Conservation (phyloP, 208 protist species). For the Giardia duodenalis region DNA sequence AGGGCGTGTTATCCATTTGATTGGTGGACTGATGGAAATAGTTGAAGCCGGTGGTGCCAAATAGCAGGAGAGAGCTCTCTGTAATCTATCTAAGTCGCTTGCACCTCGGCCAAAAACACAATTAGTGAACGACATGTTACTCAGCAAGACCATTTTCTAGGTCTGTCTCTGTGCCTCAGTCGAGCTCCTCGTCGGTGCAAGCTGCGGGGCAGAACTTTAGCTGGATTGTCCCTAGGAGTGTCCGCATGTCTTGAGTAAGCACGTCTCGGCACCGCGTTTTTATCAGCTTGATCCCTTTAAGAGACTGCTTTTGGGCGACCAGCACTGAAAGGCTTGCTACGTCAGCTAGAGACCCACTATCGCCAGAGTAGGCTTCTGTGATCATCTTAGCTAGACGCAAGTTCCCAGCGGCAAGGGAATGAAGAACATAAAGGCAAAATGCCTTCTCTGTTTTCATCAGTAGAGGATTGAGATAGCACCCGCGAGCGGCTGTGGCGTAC, state of each 20-base stretch:
- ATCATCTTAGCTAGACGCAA: neutral
- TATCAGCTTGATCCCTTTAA: neutral
- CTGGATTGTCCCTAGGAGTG: neutral
- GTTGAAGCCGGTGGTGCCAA: too few species aligned
- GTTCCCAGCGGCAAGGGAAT: neutral
- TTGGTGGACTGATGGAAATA: too few species aligned
- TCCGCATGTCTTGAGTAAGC: neutral
- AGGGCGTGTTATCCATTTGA: too few species aligned
- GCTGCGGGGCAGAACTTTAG: neutral
- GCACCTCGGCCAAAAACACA: too few species aligned
- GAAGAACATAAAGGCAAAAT: neutral
- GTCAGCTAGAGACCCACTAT: neutral
- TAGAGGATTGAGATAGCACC: neutral
- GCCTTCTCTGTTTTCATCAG: neutral
- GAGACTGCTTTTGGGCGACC: neutral
- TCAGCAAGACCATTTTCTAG: too few species aligned
- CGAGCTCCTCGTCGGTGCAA: neutral
- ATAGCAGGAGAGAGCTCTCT: too few species aligned
- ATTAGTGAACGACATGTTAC: too few species aligned
- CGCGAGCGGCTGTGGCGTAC: neutral
- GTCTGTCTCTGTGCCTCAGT: neutral
- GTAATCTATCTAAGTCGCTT: too few species aligned
- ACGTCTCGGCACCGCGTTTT: neutral
- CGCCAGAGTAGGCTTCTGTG: neutral
- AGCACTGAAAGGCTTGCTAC: neutral